Conservation (phyloP, 495 filamentous ascomycete genomes). For the Terfezia claveryi region DNA sequence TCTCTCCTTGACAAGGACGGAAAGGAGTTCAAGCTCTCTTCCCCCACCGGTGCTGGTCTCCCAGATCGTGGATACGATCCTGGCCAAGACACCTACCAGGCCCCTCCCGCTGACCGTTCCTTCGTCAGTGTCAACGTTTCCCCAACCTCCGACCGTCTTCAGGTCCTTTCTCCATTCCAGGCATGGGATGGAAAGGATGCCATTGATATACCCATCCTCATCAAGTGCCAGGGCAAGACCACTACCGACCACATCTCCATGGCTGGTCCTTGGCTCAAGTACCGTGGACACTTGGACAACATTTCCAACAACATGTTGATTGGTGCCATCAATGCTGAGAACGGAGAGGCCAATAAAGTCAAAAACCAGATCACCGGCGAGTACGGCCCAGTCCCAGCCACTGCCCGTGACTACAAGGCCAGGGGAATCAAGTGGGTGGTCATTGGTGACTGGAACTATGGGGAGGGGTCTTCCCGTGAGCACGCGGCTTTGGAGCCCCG, state of each 20-base stretch:
- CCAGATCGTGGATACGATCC: slow-evolving; percentile 73
- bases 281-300: slow-evolving; percentile 98
- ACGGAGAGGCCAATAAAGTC: slow-evolving; percentile 95
- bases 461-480: slow-evolving; percentile 91
- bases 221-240: slow-evolving; percentile 96
- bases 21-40: slow-evolving; percentile 75
- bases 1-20: slow-evolving; percentile 87
- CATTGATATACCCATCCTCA: slow-evolving; percentile 69
- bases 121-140: slow-evolving; percentile 62
- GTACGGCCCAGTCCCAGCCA: slow-evolving; percentile 72
- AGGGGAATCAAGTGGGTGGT: slow-evolving; percentile 94
- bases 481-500: slow-evolving; percentile 94
- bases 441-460: slow-evolving; percentile 99
- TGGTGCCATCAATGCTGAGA: slow-evolving; percentile 84
- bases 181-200: slow-evolving; percentile 92
- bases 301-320: slow-evolving; percentile 99
- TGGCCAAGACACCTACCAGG: slow-evolving; percentile 86
- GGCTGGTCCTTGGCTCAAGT: slow-evolving; percentile 98
- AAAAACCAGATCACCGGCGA: slow-evolving; percentile 72
- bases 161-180: slow-evolving; percentile 67
- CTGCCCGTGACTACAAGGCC: slow-evolving; percentile 95
- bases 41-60: slow-evolving; percentile 64
- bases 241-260: slow-evolving; percentile 99
- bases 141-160: slow-evolving; percentile 78
- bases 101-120: slow-evolving; percentile 60